These are phyloP conservation scores for Aspergillus cavernicola DNA, from an alignment of 495 filamentous ascomycete species.

Conservation along the genomic window DNA sequence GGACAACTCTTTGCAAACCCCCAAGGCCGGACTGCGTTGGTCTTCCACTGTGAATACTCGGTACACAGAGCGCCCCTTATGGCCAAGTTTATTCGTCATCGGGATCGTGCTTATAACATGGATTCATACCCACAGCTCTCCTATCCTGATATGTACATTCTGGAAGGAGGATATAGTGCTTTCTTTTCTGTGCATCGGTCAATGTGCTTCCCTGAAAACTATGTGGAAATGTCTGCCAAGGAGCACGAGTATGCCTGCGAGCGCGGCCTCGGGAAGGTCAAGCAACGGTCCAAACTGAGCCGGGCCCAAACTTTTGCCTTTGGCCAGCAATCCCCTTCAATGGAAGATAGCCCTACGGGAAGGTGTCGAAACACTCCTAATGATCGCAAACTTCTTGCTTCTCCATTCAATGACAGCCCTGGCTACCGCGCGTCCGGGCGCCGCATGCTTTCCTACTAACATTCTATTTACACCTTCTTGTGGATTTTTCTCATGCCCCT, in stretches of 20 bases:
- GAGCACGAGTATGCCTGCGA: constrained; percentile 90
- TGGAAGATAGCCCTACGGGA: constrained; percentile 79
- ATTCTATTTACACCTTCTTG: background rate
- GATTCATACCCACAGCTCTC: constrained; percentile 80
- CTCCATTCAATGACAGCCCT: constrained; percentile 53
- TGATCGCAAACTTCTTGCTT: constrained; percentile 37
- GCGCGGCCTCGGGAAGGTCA: constrained; percentile 84
- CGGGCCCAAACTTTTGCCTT: constrained; percentile 95
- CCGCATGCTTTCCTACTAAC: constrained; percentile 70
- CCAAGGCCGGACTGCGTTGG: constrained; percentile 68
- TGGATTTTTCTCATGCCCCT: background rate
- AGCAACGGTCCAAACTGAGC: constrained; percentile 74
- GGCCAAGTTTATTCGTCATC: constrained; percentile 72
- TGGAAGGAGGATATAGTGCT: constrained; percentile 91
- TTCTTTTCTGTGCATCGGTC: constrained; percentile 77
- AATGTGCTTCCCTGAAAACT: constrained; percentile 88
- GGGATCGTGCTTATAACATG: constrained; percentile 78
- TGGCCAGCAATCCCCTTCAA: constrained; percentile 60
- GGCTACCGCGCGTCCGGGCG: constrained; percentile 55
- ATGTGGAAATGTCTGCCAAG: constrained; percentile 90
- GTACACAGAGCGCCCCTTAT: constrained; percentile 96
- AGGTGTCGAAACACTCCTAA: constrained; percentile 47
- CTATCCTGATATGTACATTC: constrained; percentile 94
- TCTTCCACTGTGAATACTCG: constrained; percentile 98
- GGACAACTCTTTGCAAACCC: constrained; percentile 68